A percentile compares a stretch with the other conserved stretches of the same genome.
These are phyloP conservation scores for Aspergillus coremiiformis DNA, from an alignment of 495 filamentous ascomycete species.

Conservation along the genomic window DNA sequence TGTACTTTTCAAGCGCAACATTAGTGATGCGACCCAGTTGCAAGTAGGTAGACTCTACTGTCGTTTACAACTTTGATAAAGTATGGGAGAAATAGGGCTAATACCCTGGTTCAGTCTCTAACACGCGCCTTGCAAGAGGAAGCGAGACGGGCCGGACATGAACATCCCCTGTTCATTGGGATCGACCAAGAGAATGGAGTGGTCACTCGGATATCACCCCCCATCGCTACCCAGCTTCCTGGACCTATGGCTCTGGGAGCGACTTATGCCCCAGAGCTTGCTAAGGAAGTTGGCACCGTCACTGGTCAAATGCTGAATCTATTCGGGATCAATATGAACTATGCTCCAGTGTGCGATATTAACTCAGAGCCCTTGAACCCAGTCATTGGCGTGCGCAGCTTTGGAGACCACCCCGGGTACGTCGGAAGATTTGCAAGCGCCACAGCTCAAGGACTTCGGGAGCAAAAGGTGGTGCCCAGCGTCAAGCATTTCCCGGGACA, in stretches of 20 bases:
- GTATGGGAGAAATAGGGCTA: not conserved
- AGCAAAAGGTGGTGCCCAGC: constrained; percentile 32
- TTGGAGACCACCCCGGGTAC: constrained; percentile 35
- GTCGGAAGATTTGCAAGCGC: constrained; percentile 35
- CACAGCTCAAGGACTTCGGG: constrained; percentile 29
- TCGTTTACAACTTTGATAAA: too few relatives aligned
- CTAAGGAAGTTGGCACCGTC: constrained; percentile 29
- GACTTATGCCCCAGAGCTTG: constrained; percentile 30
- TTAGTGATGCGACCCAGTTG: constrained; percentile 34
- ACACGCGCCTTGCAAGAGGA: constrained; percentile 34
- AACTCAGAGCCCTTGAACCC: constrained; percentile 40
- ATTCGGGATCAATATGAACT: constrained; percentile 41
- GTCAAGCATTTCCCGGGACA: constrained; percentile 42
- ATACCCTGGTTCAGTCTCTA: constrained; percentile 20
- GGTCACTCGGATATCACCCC: constrained; percentile 38
- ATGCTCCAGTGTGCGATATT: constrained; percentile 38
- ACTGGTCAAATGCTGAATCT: constrained; percentile 31
- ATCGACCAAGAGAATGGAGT: constrained; percentile 42
- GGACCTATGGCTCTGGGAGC: constrained; percentile 38
- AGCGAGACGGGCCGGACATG: constrained; percentile 32
- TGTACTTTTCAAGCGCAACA: constrained; percentile 42
- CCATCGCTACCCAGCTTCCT: constrained; percentile 35
- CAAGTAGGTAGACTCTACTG: constrained; percentile 19
- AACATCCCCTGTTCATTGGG: constrained; percentile 36
- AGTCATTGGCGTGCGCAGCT: constrained; percentile 37